Conservation (phyloP, 495 filamentous ascomycete species). For the Penicillium canescens region DNA sequence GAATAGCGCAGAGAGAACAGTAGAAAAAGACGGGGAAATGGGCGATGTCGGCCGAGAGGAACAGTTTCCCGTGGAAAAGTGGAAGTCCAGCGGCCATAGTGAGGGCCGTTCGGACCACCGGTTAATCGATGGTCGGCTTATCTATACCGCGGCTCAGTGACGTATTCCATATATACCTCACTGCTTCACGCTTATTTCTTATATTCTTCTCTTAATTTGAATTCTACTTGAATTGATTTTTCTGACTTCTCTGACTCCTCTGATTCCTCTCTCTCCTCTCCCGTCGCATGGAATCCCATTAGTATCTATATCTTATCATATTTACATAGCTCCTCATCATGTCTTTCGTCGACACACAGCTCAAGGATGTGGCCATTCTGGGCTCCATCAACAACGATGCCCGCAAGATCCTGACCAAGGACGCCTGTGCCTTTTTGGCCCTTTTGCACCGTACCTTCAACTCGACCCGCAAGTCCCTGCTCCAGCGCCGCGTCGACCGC, state of each 20-base stretch:
- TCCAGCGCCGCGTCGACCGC: constrained; percentile 81
- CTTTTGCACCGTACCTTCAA: constrained; percentile 96
- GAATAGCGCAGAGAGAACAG: not conserved
- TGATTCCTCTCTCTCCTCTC: not conserved
- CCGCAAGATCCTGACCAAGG: constrained; percentile 87
- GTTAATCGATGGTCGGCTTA: not conserved
- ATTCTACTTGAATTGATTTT: not conserved
- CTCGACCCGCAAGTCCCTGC: constrained; percentile 79
- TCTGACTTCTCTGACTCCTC: too few species aligned
- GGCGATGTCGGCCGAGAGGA: constrained; percentile 39
- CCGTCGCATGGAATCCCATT: not conserved
- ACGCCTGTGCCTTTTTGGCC: constrained; percentile 89
- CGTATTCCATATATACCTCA: constrained; percentile 35
- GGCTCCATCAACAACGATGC: constrained; percentile 74
- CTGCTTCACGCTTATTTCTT: constrained; percentile 10
- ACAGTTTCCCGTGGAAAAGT: constrained; percentile 39
- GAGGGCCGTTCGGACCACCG: not conserved
- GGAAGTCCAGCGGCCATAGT: not conserved
- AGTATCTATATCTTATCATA: not conserved
- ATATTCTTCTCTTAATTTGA: not conserved
- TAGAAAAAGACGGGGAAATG: constrained; percentile 6
- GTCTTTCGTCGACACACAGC: constrained; percentile 70
- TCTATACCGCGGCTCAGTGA: constrained; percentile 29
- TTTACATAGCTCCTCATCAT: constrained; percentile 45
- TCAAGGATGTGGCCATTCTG: constrained; percentile 86